Conservation (phyloP, 1,139 yeast genomes). For the Candida sp. region DNA sequence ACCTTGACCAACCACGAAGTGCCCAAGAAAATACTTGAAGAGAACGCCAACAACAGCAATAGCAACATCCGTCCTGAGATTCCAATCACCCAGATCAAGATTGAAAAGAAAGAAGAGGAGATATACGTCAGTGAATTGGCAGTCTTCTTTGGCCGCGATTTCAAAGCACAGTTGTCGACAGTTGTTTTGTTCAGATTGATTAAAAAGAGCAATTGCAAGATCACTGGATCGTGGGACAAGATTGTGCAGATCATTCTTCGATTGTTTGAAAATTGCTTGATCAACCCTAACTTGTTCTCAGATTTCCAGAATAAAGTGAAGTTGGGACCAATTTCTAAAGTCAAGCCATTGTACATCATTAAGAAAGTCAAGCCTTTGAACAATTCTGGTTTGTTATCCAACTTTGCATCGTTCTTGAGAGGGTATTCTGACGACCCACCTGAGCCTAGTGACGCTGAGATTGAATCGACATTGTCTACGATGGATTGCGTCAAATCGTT, state of each 20-base stretch:
- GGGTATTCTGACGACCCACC: conserved; percentile 86
- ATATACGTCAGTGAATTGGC: conserved; percentile 82
- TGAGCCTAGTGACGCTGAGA: conserved; percentile 88
- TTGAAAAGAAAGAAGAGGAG: conserved; percentile 54
- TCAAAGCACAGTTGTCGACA: conserved; percentile 89
- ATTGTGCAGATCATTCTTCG: conserved; percentile 64
- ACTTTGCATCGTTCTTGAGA: conserved; percentile 90
- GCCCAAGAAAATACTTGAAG: neutral
- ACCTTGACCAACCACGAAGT: conserved; percentile 40
- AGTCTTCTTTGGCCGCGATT: conserved; percentile 86
- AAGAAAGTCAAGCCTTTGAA: conserved; percentile 64
- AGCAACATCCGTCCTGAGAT: conserved; percentile 48
- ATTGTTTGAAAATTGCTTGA: conserved; percentile 73
- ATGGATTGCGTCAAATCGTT: conserved; percentile 81
- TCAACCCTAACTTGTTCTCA: conserved; percentile 67
- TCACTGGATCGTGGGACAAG: conserved; percentile 62
- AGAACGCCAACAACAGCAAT: conserved; percentile 31
- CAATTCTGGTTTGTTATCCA: conserved; percentile 79
- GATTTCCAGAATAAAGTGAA: conserved; percentile 63
- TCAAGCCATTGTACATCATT: conserved; percentile 68
- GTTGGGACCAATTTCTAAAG: conserved; percentile 58
- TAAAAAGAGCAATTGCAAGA: conserved; percentile 56
- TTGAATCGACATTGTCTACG: conserved; percentile 83
- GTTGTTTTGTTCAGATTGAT: conserved; percentile 84
- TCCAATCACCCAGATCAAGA: conserved; percentile 51